Evolutionary conservation across 768 basidiomycete species (phyloP).

Genomic region (Sarcodon sp.): DNA sequence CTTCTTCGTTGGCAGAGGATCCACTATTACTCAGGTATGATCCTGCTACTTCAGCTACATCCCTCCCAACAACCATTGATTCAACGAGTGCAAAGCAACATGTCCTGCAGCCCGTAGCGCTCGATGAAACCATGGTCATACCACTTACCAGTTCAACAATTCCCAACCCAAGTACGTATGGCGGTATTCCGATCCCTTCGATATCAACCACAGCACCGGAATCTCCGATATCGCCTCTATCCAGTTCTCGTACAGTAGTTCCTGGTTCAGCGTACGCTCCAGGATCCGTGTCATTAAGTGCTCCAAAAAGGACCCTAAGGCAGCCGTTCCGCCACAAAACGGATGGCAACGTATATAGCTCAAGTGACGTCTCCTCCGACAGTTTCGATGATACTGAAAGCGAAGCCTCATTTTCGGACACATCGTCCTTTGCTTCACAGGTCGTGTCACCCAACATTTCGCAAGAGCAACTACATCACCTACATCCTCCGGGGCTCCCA

Average conservation of each 20-base stretch:
- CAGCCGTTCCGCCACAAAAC: slow-evolving; percentile 7
- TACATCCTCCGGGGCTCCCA: neutral
- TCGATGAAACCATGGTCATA: neutral
- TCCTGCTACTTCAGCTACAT: slow-evolving; percentile 5
- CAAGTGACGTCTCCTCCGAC: slow-evolving; percentile 12
- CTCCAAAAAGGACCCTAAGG: slow-evolving; percentile 11
- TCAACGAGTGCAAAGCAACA: neutral
- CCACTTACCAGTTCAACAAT: slow-evolving; percentile 6
- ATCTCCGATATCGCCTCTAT: slow-evolving; percentile 14
- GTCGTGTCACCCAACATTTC: slow-evolving; percentile 12
- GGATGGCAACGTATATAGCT: slow-evolving; percentile 5
- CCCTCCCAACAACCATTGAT: slow-evolving; percentile 14
- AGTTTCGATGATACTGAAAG: slow-evolving; percentile 13
- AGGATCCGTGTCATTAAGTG: slow-evolving; percentile 16
- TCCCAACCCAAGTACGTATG: slow-evolving; percentile 16
- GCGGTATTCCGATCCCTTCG: slow-evolving; percentile 34
- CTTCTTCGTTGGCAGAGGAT: slow-evolving; percentile 16
- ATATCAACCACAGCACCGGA: slow-evolving; percentile 41
- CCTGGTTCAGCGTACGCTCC: neutral
- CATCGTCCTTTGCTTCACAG: slow-evolving; percentile 16
- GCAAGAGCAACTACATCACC: slow-evolving; percentile 4
- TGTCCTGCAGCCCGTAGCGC: neutral
- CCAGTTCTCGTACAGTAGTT: neutral
- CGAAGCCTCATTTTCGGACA: slow-evolving; percentile 20
- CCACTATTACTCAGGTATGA: neutral